These are phyloP conservation scores for Geranium incanum DNA, from an alignment of 441 rosid genomes.

Conservation along the genomic window DNA sequence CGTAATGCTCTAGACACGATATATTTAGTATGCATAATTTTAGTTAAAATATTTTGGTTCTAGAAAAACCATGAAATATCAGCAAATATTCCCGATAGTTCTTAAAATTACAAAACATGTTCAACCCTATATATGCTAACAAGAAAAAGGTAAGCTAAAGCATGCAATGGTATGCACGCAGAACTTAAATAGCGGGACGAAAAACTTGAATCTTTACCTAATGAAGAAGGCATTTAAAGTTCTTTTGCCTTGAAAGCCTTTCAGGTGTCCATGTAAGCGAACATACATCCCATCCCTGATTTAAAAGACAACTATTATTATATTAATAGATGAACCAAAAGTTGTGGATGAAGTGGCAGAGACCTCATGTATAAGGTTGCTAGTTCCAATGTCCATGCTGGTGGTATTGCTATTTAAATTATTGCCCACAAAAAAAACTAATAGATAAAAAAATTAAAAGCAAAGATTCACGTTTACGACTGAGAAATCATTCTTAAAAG, in stretches of 20 bases:
- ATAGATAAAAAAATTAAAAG: neutral
- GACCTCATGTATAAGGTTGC: no score
- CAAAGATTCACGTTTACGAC: neutral
- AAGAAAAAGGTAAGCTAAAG: neutral
- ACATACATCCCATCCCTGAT: slow-evolving; percentile 77
- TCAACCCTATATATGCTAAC: neutral
- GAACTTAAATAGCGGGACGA: slow-evolving; percentile 5
- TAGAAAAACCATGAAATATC: neutral
- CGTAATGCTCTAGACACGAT: neutral
- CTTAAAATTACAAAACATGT: neutral
- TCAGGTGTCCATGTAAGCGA: slow-evolving; percentile 75
- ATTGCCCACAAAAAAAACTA: no score
- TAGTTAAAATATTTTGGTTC: neutral
- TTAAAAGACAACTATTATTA: neutral
- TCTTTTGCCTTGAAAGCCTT: slow-evolving; percentile 69
- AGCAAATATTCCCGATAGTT: neutral
- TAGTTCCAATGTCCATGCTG: no score
- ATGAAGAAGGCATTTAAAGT: slow-evolving; percentile 64
- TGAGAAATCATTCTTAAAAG: neutral
- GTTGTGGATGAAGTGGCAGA: no score
- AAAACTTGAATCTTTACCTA: slow-evolving; percentile 37
- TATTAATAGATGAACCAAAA: slow-evolving; percentile 1
- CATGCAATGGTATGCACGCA: neutral
- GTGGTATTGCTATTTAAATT: no score
- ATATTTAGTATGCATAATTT: neutral